Percentiles rank a stretch among this genome's conserved stretches.
Evolutionary conservation across 1,284 basidiomycete genomes (phyloP).

Genomic region (Schizophyllum commune): DNA sequence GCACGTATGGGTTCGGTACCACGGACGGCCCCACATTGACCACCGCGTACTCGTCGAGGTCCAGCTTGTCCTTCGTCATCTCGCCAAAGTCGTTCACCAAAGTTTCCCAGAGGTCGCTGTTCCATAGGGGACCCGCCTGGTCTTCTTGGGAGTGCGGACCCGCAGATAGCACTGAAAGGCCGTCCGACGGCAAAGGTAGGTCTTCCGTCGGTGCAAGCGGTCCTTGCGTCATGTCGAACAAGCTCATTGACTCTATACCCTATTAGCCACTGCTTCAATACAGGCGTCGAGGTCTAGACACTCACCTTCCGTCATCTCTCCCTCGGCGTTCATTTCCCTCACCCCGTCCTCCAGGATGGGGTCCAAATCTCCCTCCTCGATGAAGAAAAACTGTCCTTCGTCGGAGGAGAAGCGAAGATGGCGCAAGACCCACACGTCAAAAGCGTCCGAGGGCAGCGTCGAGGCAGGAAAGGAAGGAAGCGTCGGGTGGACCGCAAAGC

Average conservation of each 20-base stretch:
- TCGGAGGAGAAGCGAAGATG: not conserved
- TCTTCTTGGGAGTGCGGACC: not conserved
- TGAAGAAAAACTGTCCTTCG: slow-evolving; percentile 47
- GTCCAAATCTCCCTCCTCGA: slow-evolving; percentile 48
- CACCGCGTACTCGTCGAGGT: slow-evolving; percentile 63
- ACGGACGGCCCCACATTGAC: slow-evolving; percentile 77
- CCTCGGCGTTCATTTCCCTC: not conserved
- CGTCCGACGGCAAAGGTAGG: too few species aligned
- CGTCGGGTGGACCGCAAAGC: too few species aligned
- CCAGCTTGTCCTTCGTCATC: slow-evolving; percentile 45
- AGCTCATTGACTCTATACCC: not conserved
- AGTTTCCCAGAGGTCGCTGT: slow-evolving; percentile 39
- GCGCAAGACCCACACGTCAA: not conserved
- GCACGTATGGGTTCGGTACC: slow-evolving; percentile 83
- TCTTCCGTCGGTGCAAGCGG: slow-evolving; percentile 2
- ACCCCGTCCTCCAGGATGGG: slow-evolving; percentile 21
- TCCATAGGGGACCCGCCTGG: slow-evolving; percentile 7
- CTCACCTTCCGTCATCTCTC: not conserved
- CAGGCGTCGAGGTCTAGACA: not conserved
- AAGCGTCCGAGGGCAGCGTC: slow-evolving; percentile 2
- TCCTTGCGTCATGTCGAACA: slow-evolving; percentile 5
- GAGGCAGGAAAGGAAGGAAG: slow-evolving; percentile 1
- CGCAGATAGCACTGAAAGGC: not conserved
- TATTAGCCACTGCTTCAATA: not conserved
- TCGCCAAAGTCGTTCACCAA: slow-evolving; percentile 50